Percentiles rank a stretch among this genome's conserved stretches.
phyloP scores from a whole-genome alignment of 2,329 filamentous ascomycete genomes.

The Rhexocercosporidium sp. region DNA sequence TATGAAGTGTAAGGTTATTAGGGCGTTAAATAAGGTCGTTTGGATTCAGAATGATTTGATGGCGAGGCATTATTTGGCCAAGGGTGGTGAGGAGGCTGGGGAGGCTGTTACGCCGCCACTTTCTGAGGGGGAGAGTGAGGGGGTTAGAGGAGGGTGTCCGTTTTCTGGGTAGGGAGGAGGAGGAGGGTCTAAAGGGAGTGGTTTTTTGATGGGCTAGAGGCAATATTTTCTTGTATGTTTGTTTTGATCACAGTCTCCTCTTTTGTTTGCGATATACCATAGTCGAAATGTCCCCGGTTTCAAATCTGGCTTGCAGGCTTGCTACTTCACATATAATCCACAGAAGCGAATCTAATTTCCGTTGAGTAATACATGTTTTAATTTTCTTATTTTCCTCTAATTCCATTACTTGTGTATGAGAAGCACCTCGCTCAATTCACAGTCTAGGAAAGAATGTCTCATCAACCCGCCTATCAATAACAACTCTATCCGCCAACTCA shows the following conservation, averaged over 20 bases:
- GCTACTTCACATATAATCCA: too few relatives aligned
- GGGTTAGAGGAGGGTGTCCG: conserved; percentile 21
- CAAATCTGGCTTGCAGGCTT: not conserved
- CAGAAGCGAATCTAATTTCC: too few relatives aligned
- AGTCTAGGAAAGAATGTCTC: not conserved
- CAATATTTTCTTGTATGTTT: not conserved
- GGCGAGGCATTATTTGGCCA: conserved; percentile 71
- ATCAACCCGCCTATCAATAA: conserved; percentile 13
- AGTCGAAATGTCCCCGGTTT: not conserved
- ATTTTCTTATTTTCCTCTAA: not conserved
- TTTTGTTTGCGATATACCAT: not conserved
- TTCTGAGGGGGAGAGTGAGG: conserved; percentile 8
- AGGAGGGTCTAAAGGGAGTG: not conserved
- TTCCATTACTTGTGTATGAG: not conserved
- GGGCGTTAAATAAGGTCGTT: conserved; percentile 79
- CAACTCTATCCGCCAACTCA: conserved; percentile 6
- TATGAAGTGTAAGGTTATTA: conserved; percentile 75
- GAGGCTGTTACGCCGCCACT: conserved; percentile 4
- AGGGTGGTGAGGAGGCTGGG: conserved; percentile 13
- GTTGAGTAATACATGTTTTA: too few relatives aligned
- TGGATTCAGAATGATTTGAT: conserved; percentile 91
- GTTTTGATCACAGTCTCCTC: not conserved
- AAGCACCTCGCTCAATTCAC: not conserved
- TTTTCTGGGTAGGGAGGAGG: conserved; percentile 18
- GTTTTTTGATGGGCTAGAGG: not conserved